A percentile compares a stretch with the other conserved stretches of the same genome.
Conservation (phyloP, 2,329 filamentous ascomycete genomes). For the Colletotrichum australisinense region DNA sequence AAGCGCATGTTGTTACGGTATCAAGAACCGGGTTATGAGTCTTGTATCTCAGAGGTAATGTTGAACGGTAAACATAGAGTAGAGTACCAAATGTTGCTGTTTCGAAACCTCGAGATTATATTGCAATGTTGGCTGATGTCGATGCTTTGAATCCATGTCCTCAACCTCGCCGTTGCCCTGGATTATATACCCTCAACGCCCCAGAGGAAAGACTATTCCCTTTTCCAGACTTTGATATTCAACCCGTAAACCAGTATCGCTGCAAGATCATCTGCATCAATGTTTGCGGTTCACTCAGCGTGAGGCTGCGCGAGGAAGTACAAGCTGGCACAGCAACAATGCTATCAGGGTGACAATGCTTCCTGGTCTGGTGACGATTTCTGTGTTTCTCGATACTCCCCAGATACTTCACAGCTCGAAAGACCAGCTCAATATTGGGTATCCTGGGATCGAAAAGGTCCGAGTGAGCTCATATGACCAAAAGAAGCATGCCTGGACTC, state of each 20-base stretch:
- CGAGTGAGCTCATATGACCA: neutral
- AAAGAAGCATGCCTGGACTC: neutral
- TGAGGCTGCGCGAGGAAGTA: neutral
- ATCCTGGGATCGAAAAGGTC: neutral
- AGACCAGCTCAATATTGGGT: neutral
- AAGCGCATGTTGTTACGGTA: slow-evolving; percentile 6
- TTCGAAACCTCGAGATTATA: neutral
- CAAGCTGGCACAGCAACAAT: neutral
- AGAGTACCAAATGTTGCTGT: neutral
- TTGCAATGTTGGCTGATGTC: neutral
- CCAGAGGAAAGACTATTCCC: neutral
- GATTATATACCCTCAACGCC: neutral
- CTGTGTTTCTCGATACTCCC: neutral
- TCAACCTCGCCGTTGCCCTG: neutral
- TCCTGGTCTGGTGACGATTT: neutral
- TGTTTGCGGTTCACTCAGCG: neutral
- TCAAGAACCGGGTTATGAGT: neutral
- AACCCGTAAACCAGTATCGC: neutral
- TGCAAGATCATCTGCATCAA: neutral
- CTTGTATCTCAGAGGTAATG: neutral
- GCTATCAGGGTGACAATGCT: neutral
- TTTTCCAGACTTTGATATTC: no score
- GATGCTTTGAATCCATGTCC: neutral
- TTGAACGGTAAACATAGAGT: neutral
- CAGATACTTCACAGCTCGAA: neutral